phyloP scores from a whole-genome alignment of 2,329 filamentous ascomycete genomes.

The Penicillium sumatraense region DNA sequence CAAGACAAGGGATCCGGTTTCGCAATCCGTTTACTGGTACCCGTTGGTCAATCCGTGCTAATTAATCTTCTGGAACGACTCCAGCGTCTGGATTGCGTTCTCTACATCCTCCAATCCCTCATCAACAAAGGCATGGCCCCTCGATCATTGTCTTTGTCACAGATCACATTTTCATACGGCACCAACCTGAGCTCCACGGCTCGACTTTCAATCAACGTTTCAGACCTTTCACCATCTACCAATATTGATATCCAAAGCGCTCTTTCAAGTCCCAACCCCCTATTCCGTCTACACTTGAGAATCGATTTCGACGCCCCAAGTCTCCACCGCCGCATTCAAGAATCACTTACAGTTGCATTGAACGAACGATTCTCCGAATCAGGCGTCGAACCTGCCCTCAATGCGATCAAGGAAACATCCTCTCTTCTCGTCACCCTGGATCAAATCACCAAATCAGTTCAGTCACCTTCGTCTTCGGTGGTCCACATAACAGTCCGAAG shows the following conservation, averaged over 20 bases:
- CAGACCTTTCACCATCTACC: slow-evolving; percentile 21
- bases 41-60: slow-evolving; percentile 42
- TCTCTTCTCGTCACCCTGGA: slow-evolving; percentile 45
- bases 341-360: slow-evolving; percentile 41
- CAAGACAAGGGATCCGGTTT: slow-evolving; percentile 39
- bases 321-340: slow-evolving; percentile 47
- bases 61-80: slow-evolving; percentile 40
- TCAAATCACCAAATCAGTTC: slow-evolving; percentile 33
- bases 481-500: slow-evolving; percentile 42
- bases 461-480: slow-evolving; percentile 26
- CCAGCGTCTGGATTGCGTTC: slow-evolving; percentile 43
- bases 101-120: slow-evolving; percentile 41
- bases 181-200: slow-evolving; percentile 33
- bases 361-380: slow-evolving; percentile 36
- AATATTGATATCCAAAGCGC: slow-evolving; percentile 28
- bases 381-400: slow-evolving; percentile 35
- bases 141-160: slow-evolving; percentile 40
- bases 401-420: slow-evolving; percentile 40
- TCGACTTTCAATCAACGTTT: slow-evolving; percentile 36
- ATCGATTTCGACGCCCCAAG: slow-evolving; percentile 41
- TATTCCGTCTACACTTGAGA: slow-evolving; percentile 35
- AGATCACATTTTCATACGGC: slow-evolving; percentile 41
- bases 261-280: slow-evolving; percentile 25
- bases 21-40: slow-evolving; percentile 42
- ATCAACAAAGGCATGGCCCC: slow-evolving; percentile 37